Conservation (phyloP, 2,329 filamentous ascomycete genomes). For the Aspergillus fischeri region DNA sequence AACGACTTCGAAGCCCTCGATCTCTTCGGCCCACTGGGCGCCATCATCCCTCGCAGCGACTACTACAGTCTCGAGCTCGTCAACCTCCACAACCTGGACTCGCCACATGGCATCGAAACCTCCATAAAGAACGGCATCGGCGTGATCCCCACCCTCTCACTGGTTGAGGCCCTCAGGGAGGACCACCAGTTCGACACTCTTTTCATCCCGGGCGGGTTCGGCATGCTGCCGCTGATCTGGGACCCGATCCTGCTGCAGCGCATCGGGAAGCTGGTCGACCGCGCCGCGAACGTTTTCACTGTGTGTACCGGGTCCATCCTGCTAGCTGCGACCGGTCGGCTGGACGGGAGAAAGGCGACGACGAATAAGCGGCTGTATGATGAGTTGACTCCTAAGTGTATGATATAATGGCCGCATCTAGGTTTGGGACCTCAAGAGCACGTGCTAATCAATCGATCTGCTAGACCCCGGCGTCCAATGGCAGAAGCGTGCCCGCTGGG, state of each 20-base stretch:
- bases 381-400: background rate
- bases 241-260: conserved; percentile 20
- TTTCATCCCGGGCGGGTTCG: conserved; percentile 61
- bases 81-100: conserved; percentile 28
- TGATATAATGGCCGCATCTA: background rate
- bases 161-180: conserved; percentile 45
- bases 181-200: conserved; percentile 57
- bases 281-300: conserved; percentile 53
- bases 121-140: conserved; percentile 15
- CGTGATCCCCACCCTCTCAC: conserved; percentile 53
- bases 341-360: conserved; percentile 60
- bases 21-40: conserved; percentile 47
- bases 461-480: background rate
- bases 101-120: conserved; percentile 25
- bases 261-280: conserved; percentile 29
- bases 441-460: background rate
- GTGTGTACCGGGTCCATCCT: conserved; percentile 64
- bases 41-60: conserved; percentile 21
- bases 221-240: conserved; percentile 26
- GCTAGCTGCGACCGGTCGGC: conserved; percentile 54
- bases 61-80: conserved; percentile 25
- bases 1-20: conserved; percentile 43
- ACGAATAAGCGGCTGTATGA: conserved; percentile 55
- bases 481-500: background rate
- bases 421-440: too few relatives aligned